Evolutionary conservation across 306 rosid genomes (phyloP), one percentile per base, ranked within the genome.

Genomic region (Argentina anserina): DNA sequence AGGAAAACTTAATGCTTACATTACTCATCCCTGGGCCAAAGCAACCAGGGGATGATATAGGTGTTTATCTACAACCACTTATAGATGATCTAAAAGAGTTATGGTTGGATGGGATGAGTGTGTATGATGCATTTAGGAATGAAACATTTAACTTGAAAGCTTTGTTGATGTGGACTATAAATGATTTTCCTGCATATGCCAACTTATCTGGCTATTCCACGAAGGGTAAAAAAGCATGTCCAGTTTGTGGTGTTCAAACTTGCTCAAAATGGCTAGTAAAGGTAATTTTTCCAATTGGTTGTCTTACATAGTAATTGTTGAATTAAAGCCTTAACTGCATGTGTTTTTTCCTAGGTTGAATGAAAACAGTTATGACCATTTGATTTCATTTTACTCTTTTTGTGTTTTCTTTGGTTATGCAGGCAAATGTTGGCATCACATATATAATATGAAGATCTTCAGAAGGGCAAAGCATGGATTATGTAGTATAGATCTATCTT

Each of bases 141-240:
- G 14, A 21, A 3, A 29, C 36, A 36, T 60, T 60, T 37, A 60
- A 31, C 12, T 31, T 60, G 41, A 39, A 25, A 65, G 50, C 20
- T 39, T 1, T 65, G 26, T 23, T 65, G n/a, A 39, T 65, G 70
- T 65, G 70, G 34, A 41, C 52, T 5, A 67, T 67, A 14, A 67
- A 9, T 20, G 58, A 67, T 17, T 45, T 67, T 43, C 40, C 72
- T 0, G 40, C 58, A 5, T 67, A 67, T 29, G 40, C 25, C 9
- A 46, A 69, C 29, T 56, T 69, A 33, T 41, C 11, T 4, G 62
- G 73, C 20, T 69, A 41, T 50, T 18, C 63, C 20, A 69, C 46
- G 9, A 69, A 50, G 20, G 62, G 73, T 1, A 49, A 50, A 21
- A 20, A 12, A 69, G 62, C 45, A 6, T 68, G 40, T 31, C n/a